Conservation (phyloP, 225 moss, liverwort and hornwort species). For the Polytrichum formosum region DNA sequence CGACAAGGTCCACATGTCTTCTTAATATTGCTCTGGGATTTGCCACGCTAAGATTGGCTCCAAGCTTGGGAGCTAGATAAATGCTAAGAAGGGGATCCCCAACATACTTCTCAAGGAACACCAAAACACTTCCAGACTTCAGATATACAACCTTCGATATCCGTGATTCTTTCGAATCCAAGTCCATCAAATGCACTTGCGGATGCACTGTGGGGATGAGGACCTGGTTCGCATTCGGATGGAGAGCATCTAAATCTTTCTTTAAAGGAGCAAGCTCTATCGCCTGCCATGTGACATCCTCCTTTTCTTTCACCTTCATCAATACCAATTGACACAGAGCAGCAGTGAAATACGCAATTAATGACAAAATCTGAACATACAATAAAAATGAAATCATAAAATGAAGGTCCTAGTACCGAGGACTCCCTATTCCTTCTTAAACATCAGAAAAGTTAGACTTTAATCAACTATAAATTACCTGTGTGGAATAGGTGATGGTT, state of each 20-base stretch:
- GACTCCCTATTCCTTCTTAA: too few species aligned
- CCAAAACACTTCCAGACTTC: conserved; percentile 28
- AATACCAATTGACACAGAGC: too few species aligned
- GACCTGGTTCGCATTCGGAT: background rate
- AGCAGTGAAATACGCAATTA: too few species aligned
- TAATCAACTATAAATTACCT: background rate
- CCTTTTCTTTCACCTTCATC: conserved; percentile 17
- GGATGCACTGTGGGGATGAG: conserved; percentile 17
- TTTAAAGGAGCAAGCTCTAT: conserved; percentile 38
- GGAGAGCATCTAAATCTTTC: conserved; percentile 24
- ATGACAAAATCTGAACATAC: too few species aligned
- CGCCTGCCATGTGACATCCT: conserved; percentile 22
- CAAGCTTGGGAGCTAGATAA: conserved; percentile 25
- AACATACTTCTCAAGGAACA: conserved; percentile 11
- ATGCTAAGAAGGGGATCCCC: conserved; percentile 6
- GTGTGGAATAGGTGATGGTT: background rate
- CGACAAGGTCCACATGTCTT: conserved; percentile 26
- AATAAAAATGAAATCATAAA: too few species aligned
- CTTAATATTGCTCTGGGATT: conserved; percentile 4
- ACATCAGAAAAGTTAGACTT: too few species aligned
- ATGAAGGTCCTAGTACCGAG: too few species aligned
- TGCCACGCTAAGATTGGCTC: background rate
- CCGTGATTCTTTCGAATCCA: conserved; percentile 20
- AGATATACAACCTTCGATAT: conserved; percentile 20
- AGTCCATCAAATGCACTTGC: conserved; percentile 21